Percentiles rank a stretch among this genome's conserved stretches.
These are phyloP conservation scores for Primulina eburnea DNA, from an alignment of 257 asterid genomes.

Conservation along the genomic window DNA sequence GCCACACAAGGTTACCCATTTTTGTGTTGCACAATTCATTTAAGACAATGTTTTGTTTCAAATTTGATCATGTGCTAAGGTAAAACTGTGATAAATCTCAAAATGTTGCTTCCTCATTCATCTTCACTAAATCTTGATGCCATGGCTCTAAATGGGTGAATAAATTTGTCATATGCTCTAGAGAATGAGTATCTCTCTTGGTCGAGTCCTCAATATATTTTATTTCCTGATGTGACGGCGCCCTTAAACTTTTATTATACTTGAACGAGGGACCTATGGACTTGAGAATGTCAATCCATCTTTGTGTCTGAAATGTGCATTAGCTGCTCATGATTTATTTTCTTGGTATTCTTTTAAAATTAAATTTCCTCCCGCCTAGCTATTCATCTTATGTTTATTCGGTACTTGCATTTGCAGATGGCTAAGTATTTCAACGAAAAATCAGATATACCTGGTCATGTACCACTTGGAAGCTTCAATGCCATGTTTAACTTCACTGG, in stretches of 20 bases:
- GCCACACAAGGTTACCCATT: not conserved
- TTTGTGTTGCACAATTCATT: not conserved
- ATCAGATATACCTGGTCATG: conserved; percentile 61
- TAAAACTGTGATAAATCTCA: not conserved
- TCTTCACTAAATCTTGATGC: not conserved
- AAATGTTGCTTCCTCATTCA: not conserved
- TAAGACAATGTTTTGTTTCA: not conserved
- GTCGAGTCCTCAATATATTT: not conserved
- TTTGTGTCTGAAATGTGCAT: conserved; percentile 16
- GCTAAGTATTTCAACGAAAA: conserved; percentile 73
- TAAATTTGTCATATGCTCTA: not conserved
- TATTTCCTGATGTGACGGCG: not conserved
- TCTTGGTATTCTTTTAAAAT: not conserved
- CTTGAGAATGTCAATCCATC: conserved; percentile 5
- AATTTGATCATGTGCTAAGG: not conserved
- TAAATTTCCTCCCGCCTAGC: not conserved
- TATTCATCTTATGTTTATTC: conserved; percentile 11
- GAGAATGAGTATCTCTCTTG: not conserved
- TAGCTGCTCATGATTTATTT: not conserved
- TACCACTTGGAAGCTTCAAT: conserved; percentile 94
- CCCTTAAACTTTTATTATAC: not conserved
- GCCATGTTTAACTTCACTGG: conserved; percentile 99
- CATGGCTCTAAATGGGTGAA: not conserved
- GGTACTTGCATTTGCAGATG: conserved; percentile 60
- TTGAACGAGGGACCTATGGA: not conserved